Base-by-base conservation (phyloP, 139 green algal species). In the Coccomyxa sp. region DNA sequence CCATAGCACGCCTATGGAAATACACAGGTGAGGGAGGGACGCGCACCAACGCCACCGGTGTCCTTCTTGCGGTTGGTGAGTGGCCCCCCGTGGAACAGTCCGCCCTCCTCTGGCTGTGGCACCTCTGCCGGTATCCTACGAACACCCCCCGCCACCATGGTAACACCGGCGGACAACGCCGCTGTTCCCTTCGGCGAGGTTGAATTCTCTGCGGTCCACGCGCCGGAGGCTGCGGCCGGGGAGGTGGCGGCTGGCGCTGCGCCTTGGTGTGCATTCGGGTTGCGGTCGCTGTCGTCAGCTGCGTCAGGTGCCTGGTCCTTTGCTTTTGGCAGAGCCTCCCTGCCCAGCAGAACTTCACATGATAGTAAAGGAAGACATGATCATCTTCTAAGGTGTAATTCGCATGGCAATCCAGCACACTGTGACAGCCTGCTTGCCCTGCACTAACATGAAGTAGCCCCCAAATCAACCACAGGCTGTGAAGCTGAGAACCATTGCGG, bases 61-160 rank as follows among this genome's bases (percentile, higher is more conserved):
- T 89, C 58, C 38, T 94, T 86, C 80, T 91, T 94, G n/a, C 89
- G 86, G 30, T 90, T 85, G 71, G 89, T 84, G 45, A 96, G 84
- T 32, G 82, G 90, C 75, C 92, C 93, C 81, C 93, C 96, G 32
- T 86, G 90, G 81, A 96, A 95, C 93, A 95, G 91, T n/a, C 89
- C 79, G 28, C 60, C 58, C 1, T 82, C 58, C 1, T 75, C 79
- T 28, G 63, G 63, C 63, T 21, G 38, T 7, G 38, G 38, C 7
- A 51, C 38, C 38, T 51, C 38, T 51, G 38, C 38, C 38, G 38
- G 7, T 51, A 51, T 51, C 38, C 38, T 51, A 7, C 38, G 38
- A 7, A 7, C 38, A 7, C 38, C 38, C 38, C 38, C 38, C 3
- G 38, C 38, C 38, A 51, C 38, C 38, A 51, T 7, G 7, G 38